Conservation (phyloP, 805 yeast genomes). For the Candida xiaguanensis region DNA sequence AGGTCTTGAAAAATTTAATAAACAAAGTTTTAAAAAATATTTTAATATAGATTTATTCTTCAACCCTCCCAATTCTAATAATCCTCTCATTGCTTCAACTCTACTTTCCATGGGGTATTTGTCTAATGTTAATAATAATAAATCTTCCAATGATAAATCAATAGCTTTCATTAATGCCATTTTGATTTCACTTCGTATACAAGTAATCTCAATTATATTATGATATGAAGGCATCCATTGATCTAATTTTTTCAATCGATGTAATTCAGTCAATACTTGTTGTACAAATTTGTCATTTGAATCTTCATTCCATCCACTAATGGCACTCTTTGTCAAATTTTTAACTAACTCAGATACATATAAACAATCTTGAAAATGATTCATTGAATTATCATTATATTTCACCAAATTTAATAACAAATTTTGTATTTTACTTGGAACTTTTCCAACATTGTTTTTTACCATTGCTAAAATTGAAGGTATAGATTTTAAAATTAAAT, state of each 20-base stretch:
- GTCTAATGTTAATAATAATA: conserved; percentile 49
- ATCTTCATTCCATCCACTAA: conserved; percentile 6
- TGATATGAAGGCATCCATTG: conserved; percentile 80
- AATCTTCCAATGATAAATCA: conserved; percentile 49
- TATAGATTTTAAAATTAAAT: conserved; percentile 68
- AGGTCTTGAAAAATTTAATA: conserved; percentile 50
- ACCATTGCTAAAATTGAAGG: conserved; percentile 59
- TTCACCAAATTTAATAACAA: conserved; percentile 69
- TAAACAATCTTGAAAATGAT: conserved; percentile 68
- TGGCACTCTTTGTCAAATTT: conserved; percentile 39
- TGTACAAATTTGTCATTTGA: conserved; percentile 17
- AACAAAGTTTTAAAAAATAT: conserved; percentile 56
- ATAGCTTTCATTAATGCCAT: conserved; percentile 56
- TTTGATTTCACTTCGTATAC: conserved; percentile 56
- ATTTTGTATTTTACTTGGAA: conserved; percentile 52
- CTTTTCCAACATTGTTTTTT: conserved; percentile 59
- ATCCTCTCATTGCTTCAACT: conserved; percentile 63
- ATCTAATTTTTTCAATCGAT: conserved; percentile 75
- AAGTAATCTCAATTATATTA: conserved; percentile 48
- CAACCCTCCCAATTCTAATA: conserved; percentile 74
- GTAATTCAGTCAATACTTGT: conserved; percentile 57
- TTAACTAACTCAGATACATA: conserved; percentile 59
- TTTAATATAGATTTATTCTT: conserved; percentile 57
- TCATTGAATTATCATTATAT: conserved; percentile 82
- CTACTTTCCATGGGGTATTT: conserved; percentile 51